Percentiles rank a stretch among this genome's conserved stretches.
Evolutionary conservation across 106 monocot species (phyloP).

Genomic region (Ottelia alismoides): DNA sequence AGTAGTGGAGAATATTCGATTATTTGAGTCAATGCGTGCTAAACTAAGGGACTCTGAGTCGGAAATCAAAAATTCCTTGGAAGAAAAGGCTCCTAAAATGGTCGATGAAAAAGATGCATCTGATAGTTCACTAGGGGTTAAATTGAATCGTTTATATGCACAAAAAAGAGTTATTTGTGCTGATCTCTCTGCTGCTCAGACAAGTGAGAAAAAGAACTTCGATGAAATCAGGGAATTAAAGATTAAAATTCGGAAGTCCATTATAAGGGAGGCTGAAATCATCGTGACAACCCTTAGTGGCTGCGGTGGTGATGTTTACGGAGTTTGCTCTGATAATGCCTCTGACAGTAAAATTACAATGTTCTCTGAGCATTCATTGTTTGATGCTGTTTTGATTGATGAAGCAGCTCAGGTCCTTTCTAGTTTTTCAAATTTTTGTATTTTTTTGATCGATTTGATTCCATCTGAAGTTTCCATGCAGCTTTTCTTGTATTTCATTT

Average conservation of each 20-base stretch:
- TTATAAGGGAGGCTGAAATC: conserved; percentile 85
- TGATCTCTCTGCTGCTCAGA: conserved; percentile 59
- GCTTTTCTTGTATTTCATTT: not conserved
- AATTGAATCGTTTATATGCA: conserved; percentile 64
- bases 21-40: conserved; percentile 68
- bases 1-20: conserved; percentile 61
- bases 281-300: conserved; percentile 93
- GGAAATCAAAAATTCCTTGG: conserved; percentile 7
- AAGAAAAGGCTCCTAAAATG: conserved; percentile 14
- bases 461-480: too few relatives aligned
- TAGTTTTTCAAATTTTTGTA: not conserved
- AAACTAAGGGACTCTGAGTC: conserved; percentile 33
- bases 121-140: conserved; percentile 50
- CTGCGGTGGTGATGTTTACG: conserved; percentile 88
- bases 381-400: conserved; percentile 96
- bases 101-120: conserved; percentile 39
- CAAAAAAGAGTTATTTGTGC: conserved; percentile 63
- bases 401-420: conserved; percentile 89
- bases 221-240: conserved; percentile 64
- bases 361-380: conserved; percentile 65
- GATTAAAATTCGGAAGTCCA: conserved; percentile 69
- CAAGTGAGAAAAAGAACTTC: conserved; percentile 61
- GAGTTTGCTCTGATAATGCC: conserved; percentile 76
- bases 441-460: not conserved
- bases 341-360: conserved; percentile 37